Conservation (phyloP, 1,284 basidiomycete species). For the Athelia psychrophila region DNA sequence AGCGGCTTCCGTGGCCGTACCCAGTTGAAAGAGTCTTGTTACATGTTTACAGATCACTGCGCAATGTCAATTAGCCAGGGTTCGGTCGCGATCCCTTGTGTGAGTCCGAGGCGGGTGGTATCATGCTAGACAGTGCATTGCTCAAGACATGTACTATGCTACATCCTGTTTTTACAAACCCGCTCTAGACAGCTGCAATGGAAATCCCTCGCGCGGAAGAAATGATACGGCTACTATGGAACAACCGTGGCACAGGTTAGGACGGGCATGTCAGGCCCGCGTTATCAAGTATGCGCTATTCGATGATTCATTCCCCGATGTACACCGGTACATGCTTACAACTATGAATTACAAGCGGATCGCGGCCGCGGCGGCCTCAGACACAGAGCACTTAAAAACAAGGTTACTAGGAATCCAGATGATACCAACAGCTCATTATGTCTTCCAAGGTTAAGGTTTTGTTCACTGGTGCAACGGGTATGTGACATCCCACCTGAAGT, state of each 20-base stretch:
- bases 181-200: no score
- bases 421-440: not conserved
- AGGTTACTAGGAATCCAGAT: not conserved
- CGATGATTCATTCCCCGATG: not conserved
- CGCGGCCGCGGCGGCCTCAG: not conserved
- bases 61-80: no score
- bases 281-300: not conserved
- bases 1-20: not conserved
- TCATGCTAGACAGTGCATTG: no score
- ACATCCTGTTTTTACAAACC: no score
- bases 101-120: no score
- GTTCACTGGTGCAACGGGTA: slow-evolving; percentile 1
- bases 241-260: no score
- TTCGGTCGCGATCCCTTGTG: no score
- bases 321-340: not conserved
- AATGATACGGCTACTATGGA: no score
- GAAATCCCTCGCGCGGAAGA: slow-evolving; percentile 42
- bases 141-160: no score
- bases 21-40: not conserved
- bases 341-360: not conserved
- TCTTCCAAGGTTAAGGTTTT: not conserved
- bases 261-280: not conserved
- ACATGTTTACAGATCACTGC: no score
- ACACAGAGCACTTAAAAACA: not conserved
- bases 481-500: not conserved